These are phyloP conservation scores for Trichoderma atroviride DNA, from an alignment of 2,329 filamentous ascomycete genomes.

Conservation along the genomic window DNA sequence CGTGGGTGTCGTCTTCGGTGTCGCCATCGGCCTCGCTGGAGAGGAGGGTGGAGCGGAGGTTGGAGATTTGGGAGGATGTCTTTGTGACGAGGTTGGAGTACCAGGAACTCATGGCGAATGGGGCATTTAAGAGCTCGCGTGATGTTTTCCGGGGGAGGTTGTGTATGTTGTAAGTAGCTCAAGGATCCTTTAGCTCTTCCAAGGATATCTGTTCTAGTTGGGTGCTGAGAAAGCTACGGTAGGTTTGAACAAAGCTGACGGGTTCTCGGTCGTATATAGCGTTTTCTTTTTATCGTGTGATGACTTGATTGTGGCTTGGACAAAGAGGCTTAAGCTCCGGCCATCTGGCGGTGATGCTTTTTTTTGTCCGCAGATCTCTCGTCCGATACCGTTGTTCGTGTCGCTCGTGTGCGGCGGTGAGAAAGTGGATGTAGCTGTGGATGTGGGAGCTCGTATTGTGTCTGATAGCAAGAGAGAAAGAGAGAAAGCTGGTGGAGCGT, in stretches of 20 bases:
- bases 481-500: neutral
- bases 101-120: conserved; percentile 70
- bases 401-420: conserved; percentile 10
- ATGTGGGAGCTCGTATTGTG: neutral
- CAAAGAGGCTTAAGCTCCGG: conserved; percentile 10
- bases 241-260: neutral
- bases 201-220: neutral
- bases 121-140: conserved; percentile 2
- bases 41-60: conserved; percentile 70
- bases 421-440: neutral
- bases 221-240: neutral
- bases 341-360: conserved; percentile 21
- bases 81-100: conserved; percentile 73
- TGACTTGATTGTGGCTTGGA: neutral
- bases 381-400: neutral
- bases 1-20: conserved; percentile 88
- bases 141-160: neutral
- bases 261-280: neutral
- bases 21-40: conserved; percentile 68
- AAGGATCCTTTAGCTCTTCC: neutral
- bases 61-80: conserved; percentile 66
- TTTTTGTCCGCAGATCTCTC: conserved; percentile 10
- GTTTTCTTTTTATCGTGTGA: neutral
- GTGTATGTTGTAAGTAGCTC: neutral
- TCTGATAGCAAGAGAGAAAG: neutral